Conservation (phyloP, 176 grass and related monocot genomes). For the Carex pumila region DNA sequence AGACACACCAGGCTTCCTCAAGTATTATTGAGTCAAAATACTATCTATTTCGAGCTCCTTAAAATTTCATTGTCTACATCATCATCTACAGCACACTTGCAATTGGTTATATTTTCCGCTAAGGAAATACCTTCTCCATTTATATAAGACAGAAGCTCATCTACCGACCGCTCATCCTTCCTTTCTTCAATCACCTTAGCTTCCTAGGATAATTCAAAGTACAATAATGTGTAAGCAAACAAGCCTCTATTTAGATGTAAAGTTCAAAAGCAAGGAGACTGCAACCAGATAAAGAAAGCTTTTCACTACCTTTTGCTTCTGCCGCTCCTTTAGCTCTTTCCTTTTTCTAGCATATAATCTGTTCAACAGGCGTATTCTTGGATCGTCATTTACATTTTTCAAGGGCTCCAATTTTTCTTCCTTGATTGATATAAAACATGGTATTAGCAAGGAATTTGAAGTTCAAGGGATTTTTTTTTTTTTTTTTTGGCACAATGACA, state of each 20-base stretch:
- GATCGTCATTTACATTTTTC: constrained; percentile 98
- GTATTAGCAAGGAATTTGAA: neutral
- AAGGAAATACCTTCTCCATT: constrained; percentile 91
- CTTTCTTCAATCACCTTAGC: constrained; percentile 59
- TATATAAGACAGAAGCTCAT: constrained; percentile 98
- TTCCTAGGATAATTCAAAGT: constrained; percentile 50
- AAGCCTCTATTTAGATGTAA: neutral
- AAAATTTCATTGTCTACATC: constrained; percentile 27
- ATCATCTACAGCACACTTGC: constrained; percentile 25
- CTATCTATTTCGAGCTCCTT: neutral
- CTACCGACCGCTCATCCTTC: constrained; percentile 92
- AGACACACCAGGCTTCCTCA: neutral
- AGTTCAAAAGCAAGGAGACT: neutral
- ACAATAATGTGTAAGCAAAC: constrained; percentile 15
- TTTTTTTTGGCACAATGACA: neutral
- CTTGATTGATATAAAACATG: constrained; percentile 39
- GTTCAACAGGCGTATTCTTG: constrained; percentile 91
- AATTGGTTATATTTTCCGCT: constrained; percentile 19
- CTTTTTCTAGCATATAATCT: constrained; percentile 97
- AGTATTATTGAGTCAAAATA: constrained; percentile 6
- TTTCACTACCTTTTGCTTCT: constrained; percentile 67
- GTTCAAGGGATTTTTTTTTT: neutral
- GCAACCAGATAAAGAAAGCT: neutral
- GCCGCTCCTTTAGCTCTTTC: constrained; percentile 93
- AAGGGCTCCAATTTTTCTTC: constrained; percentile 99